Evolutionary conservation across 2,329 filamentous ascomycete genomes (phyloP).

Genomic region (Peltaster fructicola): DNA sequence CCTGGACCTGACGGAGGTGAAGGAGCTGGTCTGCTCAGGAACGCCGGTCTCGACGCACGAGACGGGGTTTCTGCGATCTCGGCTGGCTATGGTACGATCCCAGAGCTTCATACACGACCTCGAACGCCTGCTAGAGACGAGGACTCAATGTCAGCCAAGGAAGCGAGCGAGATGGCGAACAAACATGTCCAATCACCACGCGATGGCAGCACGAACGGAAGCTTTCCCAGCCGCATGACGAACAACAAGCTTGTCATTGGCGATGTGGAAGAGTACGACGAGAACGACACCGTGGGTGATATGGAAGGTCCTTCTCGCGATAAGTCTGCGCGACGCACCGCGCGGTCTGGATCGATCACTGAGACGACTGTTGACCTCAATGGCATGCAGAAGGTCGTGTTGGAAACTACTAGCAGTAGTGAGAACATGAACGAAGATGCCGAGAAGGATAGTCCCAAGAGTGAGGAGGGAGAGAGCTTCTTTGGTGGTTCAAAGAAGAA

Average conservation of each 20-base stretch:
- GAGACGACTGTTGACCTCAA: constrained; percentile 60
- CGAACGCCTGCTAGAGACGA: constrained; percentile 3
- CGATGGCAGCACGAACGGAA: constrained; percentile 1
- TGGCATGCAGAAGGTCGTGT: constrained; percentile 57
- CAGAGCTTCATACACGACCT: constrained; percentile 5
- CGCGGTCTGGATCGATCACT: constrained; percentile 59
- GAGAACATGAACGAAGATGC: constrained; percentile 15
- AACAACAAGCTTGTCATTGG: constrained; percentile 11
- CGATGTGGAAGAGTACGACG: constrained; percentile 13
- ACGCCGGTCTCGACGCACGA: constrained; percentile 40
- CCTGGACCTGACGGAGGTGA: constrained; percentile 33
- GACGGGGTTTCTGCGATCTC: constrained; percentile 46
- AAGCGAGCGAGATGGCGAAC: constrained; percentile 12
- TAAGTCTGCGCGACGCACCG: constrained; percentile 27
- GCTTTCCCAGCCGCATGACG: background rate
- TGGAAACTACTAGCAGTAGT: constrained; percentile 46
- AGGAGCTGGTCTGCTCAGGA: constrained; percentile 35
- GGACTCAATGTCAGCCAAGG: constrained; percentile 6
- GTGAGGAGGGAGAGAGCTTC: constrained; percentile 4
- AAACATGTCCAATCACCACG: constrained; percentile 7
- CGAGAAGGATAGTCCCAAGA: constrained; percentile 5
- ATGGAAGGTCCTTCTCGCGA: constrained; percentile 16
- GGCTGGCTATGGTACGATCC: constrained; percentile 27
- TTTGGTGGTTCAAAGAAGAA: no score
- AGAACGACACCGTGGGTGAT: constrained; percentile 10